Conservation (phyloP, 768 basidiomycete species). For the Chalciporus piperatus region DNA sequence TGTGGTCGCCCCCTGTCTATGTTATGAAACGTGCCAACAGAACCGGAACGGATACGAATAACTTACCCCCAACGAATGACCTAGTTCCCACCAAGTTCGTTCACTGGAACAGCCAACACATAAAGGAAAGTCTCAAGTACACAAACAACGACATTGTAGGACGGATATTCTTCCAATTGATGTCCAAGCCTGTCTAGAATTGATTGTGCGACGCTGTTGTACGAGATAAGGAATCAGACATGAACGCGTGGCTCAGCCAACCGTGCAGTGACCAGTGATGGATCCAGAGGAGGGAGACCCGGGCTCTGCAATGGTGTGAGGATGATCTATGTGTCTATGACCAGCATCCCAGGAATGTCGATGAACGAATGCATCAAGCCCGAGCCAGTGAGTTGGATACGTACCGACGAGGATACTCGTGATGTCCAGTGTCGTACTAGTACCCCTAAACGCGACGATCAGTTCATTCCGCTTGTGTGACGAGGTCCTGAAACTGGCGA, state of each 20-base stretch:
- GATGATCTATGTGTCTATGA: slow-evolving; percentile 20
- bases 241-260: slow-evolving; percentile 31
- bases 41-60: neutral
- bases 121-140: slow-evolving; percentile 16
- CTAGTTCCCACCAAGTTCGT: slow-evolving; percentile 13
- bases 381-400: neutral
- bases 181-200: slow-evolving; percentile 28
- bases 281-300: slow-evolving; percentile 22
- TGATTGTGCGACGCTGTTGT: slow-evolving; percentile 30
- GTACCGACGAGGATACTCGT: slow-evolving; percentile 18
- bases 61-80: slow-evolving; percentile 41
- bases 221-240: slow-evolving; percentile 35
- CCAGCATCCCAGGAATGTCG: neutral
- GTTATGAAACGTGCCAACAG: neutral
- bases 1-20: slow-evolving; percentile 36
- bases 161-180: slow-evolving; percentile 32
- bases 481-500: slow-evolving; percentile 34
- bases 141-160: slow-evolving; percentile 33
- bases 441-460: slow-evolving; percentile 41
- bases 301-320: slow-evolving; percentile 20
- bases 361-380: neutral
- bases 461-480: slow-evolving; percentile 41
- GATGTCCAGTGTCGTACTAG: slow-evolving; percentile 34
- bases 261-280: neutral
- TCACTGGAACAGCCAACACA: neutral